A percentile compares a stretch with the other conserved stretches of the same genome.
phyloP scores from a whole-genome alignment of 345 rosid species.

The Cardamine occulta region DNA sequence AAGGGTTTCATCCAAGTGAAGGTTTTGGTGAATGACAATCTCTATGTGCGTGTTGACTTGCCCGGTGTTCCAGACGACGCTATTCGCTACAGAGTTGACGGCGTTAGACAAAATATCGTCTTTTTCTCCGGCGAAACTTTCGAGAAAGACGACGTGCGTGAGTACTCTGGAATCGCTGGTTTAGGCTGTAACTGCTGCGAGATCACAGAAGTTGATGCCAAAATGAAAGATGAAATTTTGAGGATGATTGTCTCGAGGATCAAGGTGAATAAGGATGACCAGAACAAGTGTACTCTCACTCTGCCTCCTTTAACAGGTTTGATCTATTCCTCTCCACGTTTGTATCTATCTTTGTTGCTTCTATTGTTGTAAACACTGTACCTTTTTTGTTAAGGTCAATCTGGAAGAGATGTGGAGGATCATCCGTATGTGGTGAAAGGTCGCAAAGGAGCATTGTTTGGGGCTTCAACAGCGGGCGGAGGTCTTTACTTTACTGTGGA shows the following conservation, averaged over 20 bases:
- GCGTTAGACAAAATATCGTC: conserved; percentile 26
- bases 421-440: conserved; percentile 33
- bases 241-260: conserved; percentile 32
- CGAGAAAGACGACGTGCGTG: background rate
- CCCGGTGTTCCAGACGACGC: conserved; percentile 38
- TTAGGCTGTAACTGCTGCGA: conserved; percentile 39
- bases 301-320: conserved; percentile 31
- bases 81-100: conserved; percentile 17
- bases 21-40: background rate
- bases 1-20: conserved; percentile 31
- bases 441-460: conserved; percentile 3
- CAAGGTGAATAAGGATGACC: conserved; percentile 14
- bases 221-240: conserved; percentile 33
- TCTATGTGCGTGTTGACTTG: conserved; percentile 35
- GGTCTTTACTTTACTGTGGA: background rate
- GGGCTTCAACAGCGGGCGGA: background rate
- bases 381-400: too few species aligned
- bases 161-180: conserved; percentile 35
- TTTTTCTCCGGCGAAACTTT: conserved; percentile 30
- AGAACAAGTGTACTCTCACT: conserved; percentile 27
- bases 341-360: too few species aligned
- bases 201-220: conserved; percentile 33
- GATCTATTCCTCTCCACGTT: background rate
- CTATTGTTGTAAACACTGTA: too few species aligned
- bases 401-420: conserved; percentile 4